A percentile compares a stretch with the other conserved stretches of the same genome.
These are phyloP conservation scores for Pseudogymnoascus sp. DNA, from an alignment of 2,329 filamentous ascomycete species.

Conservation along the genomic window DNA sequence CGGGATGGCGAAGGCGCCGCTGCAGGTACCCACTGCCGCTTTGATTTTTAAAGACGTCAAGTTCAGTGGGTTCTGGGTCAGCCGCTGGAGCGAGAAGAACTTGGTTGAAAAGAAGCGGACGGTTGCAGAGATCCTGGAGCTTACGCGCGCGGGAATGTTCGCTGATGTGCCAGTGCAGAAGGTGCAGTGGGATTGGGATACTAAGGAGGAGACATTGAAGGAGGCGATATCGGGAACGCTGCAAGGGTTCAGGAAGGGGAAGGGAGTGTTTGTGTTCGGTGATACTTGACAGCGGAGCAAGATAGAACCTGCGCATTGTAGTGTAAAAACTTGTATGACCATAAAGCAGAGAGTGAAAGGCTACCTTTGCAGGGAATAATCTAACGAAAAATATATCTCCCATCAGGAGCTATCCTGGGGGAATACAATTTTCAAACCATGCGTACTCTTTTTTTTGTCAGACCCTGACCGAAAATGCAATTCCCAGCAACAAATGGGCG, in stretches of 20 bases:
- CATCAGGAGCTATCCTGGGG: neutral
- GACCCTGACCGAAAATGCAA: neutral
- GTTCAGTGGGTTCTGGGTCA: constrained; percentile 94
- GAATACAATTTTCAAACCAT: neutral
- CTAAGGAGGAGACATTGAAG: constrained; percentile 59
- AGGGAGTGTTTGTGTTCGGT: constrained; percentile 81
- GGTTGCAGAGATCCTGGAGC: constrained; percentile 73
- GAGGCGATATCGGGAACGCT: constrained; percentile 76
- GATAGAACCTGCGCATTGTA: neutral
- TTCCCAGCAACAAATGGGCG: constrained; percentile 4
- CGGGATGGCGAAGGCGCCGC: constrained; percentile 84
- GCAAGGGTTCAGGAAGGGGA: constrained; percentile 76
- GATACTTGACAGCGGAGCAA: constrained; percentile 32
- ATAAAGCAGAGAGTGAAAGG: neutral
- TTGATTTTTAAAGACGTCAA: constrained; percentile 89
- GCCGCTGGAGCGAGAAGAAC: constrained; percentile 74
- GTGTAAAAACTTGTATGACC: constrained; percentile 8
- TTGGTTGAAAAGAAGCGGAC: constrained; percentile 67
- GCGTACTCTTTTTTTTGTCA: neutral
- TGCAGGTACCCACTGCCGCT: constrained; percentile 71
- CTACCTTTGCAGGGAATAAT: neutral
- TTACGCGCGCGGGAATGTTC: constrained; percentile 71
- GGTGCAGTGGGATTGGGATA: constrained; percentile 77
- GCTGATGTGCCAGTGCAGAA: constrained; percentile 76
- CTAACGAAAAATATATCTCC: neutral